Base-by-base conservation (phyloP, 2,329 filamentous ascomycete species). In the Exophiala sideris region DNA sequence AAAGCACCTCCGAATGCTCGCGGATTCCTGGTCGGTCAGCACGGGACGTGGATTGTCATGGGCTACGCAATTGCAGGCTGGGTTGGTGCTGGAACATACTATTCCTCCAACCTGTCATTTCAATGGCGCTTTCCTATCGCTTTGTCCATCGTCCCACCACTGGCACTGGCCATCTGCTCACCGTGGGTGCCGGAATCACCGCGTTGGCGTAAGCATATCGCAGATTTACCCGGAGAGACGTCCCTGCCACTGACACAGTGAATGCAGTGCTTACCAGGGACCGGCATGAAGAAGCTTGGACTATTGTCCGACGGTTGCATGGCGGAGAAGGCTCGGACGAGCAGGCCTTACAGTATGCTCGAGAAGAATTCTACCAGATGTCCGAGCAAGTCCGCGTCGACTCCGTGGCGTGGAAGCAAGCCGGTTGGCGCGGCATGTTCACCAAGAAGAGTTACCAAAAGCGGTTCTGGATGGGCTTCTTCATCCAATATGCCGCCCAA, bases 1-100 rank as follows among this genome's bases (percentile, higher is more conserved):
- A 18, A 47, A 56, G 51, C 54, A 10, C 57, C 57, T 18, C 53
- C 57, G 16, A 54, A 60, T 35, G 54, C 57, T 47, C 71, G 74
- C 4, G 74, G 74, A 24, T 76, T 72, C 70, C 69, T 77, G 2
- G 74, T 76, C 8, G 73, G 73, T 7, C 71, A 74, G 39, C 72
- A 74, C 59, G 73, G 73, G 44, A 76, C 76, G 45, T 76, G 76
- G 62, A 67, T 77, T 29, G 74, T 76, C 10, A 75, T 77, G 47
- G 73, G 75, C 12, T 76, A 76, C 57, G 74, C 75, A 68, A 64
- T 76, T 40, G 65, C 72, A 5, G 66, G 66, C 2, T 77, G 74
- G 73, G 66, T 76, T 2, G 75, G 75, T 1, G 75, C 70, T 52
- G 75, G 68, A 1, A 74, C 71, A 48, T 77, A 76, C 58, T 77